Percentiles rank a stretch among this genome's conserved stretches.
phyloP scores from a whole-genome alignment of 805 yeast genomes.

The Metschnikowia lunata region DNA sequence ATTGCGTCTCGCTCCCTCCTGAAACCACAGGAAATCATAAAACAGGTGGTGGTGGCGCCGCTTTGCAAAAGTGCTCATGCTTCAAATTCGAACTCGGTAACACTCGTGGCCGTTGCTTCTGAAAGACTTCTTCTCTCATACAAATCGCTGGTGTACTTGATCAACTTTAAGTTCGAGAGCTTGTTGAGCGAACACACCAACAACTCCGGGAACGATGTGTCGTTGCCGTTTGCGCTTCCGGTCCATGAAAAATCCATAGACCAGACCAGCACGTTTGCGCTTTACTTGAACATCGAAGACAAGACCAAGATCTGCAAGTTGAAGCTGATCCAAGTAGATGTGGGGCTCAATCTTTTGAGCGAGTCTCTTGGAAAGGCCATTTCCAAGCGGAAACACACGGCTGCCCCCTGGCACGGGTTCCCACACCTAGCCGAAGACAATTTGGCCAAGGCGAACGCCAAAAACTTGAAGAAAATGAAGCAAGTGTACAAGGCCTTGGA shows the following conservation, averaged over 20 bases:
- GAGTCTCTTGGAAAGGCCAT: conserved; percentile 69
- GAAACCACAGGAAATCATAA: conserved; percentile 19
- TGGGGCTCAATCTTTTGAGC: conserved; percentile 63
- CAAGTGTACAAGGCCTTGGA: conserved; percentile 16
- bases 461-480: conserved; percentile 13
- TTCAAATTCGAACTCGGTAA: conserved; percentile 9
- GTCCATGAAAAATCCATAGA: conserved; percentile 43
- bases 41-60: conserved; percentile 19
- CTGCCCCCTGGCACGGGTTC: conserved; percentile 23
- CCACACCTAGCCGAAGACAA: conserved; percentile 21
- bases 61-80: conserved; percentile 12
- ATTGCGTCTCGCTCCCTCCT: conserved; percentile 23
- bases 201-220: conserved; percentile 25
- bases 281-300: conserved; percentile 37
- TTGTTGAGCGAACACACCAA: conserved; percentile 28
- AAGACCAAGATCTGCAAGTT: conserved; percentile 43
- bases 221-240: conserved; percentile 17
- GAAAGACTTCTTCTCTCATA: conserved; percentile 45
- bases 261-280: conserved; percentile 38
- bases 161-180: conserved; percentile 44
- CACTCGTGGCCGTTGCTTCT: conserved; percentile 39
- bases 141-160: conserved; percentile 36
- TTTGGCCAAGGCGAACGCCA: conserved; percentile 15
- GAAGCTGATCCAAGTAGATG: conserved; percentile 47
- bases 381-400: background rate